Conservation (phyloP, 306 rosid genomes). For the Malus asiatica region DNA sequence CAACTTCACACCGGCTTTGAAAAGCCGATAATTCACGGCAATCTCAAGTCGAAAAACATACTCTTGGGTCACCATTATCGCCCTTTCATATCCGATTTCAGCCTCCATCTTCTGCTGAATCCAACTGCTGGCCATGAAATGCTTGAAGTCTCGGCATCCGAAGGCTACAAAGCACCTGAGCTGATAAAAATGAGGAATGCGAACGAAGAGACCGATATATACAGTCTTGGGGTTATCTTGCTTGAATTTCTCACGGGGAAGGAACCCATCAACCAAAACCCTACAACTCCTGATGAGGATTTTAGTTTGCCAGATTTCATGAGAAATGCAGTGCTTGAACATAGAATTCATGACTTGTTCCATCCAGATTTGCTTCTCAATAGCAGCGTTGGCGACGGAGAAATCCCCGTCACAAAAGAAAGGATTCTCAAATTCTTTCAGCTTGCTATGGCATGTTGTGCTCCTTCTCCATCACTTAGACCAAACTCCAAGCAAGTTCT, state of each 20-base stretch:
- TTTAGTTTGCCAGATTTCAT: conserved; percentile 75
- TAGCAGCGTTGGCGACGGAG: conserved; percentile 24
- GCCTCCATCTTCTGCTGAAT: conserved; percentile 69
- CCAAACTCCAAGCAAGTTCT: conserved; percentile 69
- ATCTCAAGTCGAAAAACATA: conserved; percentile 76
- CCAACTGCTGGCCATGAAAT: conserved; percentile 76
- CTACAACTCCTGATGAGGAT: conserved; percentile 74
- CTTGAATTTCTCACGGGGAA: conserved; percentile 80
- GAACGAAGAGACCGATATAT: conserved; percentile 56
- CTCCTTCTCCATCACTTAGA: conserved; percentile 72
- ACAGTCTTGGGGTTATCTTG: conserved; percentile 70
- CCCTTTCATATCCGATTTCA: conserved; percentile 65
- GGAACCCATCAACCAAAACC: conserved; percentile 64
- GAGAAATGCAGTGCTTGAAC: conserved; percentile 71
- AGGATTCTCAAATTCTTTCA: conserved; percentile 57
- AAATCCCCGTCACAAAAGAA: conserved; percentile 41
- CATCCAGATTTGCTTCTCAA: conserved; percentile 63
- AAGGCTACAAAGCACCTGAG: conserved; percentile 90
- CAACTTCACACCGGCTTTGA: conserved; percentile 66
- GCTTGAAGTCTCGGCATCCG: conserved; percentile 66
- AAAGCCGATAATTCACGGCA: conserved; percentile 73
- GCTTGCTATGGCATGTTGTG: conserved; percentile 86
- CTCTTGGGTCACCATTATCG: conserved; percentile 54
- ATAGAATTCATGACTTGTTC: conserved; percentile 64
- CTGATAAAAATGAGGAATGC: conserved; percentile 82